These are phyloP conservation scores for Phycomyces blakesleeanus DNA, from an alignment of 192 early-diverging fungal genomes.

Conservation along the genomic window DNA sequence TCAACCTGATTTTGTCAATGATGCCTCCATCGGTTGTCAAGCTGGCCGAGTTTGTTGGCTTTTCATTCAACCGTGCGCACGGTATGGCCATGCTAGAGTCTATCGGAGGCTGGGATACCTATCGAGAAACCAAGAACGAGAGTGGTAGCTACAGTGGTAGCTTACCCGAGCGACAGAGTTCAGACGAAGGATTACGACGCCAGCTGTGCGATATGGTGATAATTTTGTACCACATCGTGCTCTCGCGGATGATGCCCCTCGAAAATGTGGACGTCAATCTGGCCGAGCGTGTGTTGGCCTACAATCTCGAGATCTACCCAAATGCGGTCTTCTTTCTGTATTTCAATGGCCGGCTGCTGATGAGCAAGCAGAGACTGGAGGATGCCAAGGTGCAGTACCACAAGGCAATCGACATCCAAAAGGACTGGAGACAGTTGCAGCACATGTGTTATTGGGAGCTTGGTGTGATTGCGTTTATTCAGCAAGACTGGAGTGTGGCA, in stretches of 20 bases:
- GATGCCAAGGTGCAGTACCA: conserved; percentile 60
- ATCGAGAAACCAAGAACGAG: conserved; percentile 15
- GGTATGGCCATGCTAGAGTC: conserved; percentile 70
- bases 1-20: conserved; percentile 76
- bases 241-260: conserved; percentile 65
- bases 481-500: conserved; percentile 58
- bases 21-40: conserved; percentile 68
- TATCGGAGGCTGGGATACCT: conserved; percentile 66
- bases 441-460: conserved; percentile 86
- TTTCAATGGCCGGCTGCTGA: conserved; percentile 61
- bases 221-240: conserved; percentile 71
- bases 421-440: conserved; percentile 71
- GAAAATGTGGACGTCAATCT: conserved; percentile 64
- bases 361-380: conserved; percentile 52
- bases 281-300: conserved; percentile 53
- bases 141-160: too few relatives aligned
- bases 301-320: conserved; percentile 56
- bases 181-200: conserved; percentile 65
- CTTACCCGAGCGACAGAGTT: conserved; percentile 32
- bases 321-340: conserved; percentile 70
- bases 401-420: conserved; percentile 48
- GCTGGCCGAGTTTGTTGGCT: conserved; percentile 82
- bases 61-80: conserved; percentile 69
- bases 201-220: conserved; percentile 69
- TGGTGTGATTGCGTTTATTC: conserved; percentile 59